Conservation (phyloP, 805 yeast genomes). For the Yarrowia sp. region DNA sequence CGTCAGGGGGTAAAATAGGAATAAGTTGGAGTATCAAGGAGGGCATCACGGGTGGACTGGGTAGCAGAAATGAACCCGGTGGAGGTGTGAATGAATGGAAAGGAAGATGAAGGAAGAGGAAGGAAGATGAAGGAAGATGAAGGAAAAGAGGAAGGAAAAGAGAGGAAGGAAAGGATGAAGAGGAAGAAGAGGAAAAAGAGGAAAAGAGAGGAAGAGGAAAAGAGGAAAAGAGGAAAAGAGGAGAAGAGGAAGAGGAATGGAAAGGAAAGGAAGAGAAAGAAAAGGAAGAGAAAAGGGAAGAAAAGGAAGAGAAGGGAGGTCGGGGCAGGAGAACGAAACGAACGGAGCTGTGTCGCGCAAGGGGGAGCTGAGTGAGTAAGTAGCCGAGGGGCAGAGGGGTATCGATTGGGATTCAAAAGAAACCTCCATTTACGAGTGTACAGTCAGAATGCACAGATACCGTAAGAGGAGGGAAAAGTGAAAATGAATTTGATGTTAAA, state of each 20-base stretch:
- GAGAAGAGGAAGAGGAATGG: neutral
- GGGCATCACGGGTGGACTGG: no score
- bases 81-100: no score
- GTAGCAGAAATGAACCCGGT: no score
- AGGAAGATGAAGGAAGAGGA: no score
- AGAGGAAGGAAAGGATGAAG: neutral
- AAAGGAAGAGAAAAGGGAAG: neutral
- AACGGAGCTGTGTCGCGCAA: neutral
- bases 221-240: no score
- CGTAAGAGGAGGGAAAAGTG: neutral
- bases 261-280: neutral
- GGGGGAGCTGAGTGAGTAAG: neutral
- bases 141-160: neutral
- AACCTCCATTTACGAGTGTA: neutral
- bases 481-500: neutral
- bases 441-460: neutral
- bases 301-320: neutral
- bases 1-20: no score
- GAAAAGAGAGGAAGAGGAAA: neutral
- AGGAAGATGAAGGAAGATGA: no score
- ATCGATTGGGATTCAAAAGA: neutral
- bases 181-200: neutral
- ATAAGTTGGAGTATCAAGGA: no score
- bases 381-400: neutral
- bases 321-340: neutral